These are phyloP conservation scores for Trichoderma sp. DNA, from an alignment of 2,329 filamentous ascomycete genomes.

Conservation along the genomic window DNA sequence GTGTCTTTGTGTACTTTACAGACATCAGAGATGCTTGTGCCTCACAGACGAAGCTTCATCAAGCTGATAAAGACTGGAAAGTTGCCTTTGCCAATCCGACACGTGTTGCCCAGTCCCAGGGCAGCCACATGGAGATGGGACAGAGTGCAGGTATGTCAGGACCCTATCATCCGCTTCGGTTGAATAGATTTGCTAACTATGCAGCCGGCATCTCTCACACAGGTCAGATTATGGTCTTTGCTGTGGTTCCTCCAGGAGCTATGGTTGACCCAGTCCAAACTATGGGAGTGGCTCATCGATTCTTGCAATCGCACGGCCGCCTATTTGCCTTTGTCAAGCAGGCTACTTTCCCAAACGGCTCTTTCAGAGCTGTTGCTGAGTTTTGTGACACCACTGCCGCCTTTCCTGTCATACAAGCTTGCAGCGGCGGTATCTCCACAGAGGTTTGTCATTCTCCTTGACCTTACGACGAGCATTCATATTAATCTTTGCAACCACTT, in stretches of 20 bases:
- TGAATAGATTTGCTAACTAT: neutral
- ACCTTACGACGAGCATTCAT: neutral
- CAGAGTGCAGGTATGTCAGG: neutral
- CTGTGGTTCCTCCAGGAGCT: conserved; percentile 24
- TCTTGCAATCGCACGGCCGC: conserved; percentile 49
- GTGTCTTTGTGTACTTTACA: conserved; percentile 54
- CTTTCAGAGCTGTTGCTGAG: conserved; percentile 51
- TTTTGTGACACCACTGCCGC: conserved; percentile 51
- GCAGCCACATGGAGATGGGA: neutral
- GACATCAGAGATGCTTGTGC: conserved; percentile 60
- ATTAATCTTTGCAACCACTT: neutral
- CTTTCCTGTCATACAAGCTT: conserved; percentile 39
- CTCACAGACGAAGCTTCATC: conserved; percentile 46
- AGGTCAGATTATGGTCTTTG: conserved; percentile 34
- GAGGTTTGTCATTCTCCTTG: conserved; percentile 28
- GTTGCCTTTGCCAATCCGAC: conserved; percentile 24
- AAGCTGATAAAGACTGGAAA: conserved; percentile 47
- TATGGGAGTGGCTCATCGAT: conserved; percentile 31
- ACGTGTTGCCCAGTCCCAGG: neutral
- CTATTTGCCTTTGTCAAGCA: conserved; percentile 52
- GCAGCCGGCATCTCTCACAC: conserved; percentile 15
- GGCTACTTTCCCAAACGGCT: conserved; percentile 40
- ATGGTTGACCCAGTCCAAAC: conserved; percentile 35
- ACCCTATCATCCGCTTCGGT: neutral
- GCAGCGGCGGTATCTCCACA: conserved; percentile 27